These are phyloP conservation scores for Basipetospora chlamydospora DNA, from an alignment of 2,329 filamentous ascomycete genomes.

Conservation along the genomic window DNA sequence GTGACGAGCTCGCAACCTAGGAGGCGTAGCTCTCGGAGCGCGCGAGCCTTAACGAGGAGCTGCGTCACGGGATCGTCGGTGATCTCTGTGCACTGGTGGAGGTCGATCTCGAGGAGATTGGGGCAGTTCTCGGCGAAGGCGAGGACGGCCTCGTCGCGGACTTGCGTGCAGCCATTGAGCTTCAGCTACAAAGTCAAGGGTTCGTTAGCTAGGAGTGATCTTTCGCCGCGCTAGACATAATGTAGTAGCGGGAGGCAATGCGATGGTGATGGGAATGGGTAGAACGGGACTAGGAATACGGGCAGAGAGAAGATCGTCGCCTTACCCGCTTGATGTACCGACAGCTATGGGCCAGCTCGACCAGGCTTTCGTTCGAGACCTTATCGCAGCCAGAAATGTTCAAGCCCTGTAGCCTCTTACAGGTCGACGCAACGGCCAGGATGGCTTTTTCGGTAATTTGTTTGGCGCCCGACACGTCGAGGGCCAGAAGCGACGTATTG, in stretches of 20 bases:
- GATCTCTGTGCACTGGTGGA: constrained; percentile 71
- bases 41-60: constrained; percentile 61
- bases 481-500: constrained; percentile 67
- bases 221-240: too few species aligned
- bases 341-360: constrained; percentile 67
- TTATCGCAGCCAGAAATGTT: constrained; percentile 80
- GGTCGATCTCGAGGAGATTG: constrained; percentile 90
- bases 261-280: too few species aligned
- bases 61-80: constrained; percentile 73
- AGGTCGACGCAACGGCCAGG: constrained; percentile 63
- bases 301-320: constrained; percentile 8
- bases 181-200: constrained; percentile 63
- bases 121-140: constrained; percentile 80
- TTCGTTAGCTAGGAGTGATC: too few species aligned
- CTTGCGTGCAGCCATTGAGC: constrained; percentile 78
- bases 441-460: constrained; percentile 75
- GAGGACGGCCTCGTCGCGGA: constrained; percentile 68
- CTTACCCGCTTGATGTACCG: constrained; percentile 72
- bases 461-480: constrained; percentile 79
- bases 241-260: too few species aligned
- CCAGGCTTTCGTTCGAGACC: constrained; percentile 76
- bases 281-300: too few species aligned
- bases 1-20: constrained; percentile 74
- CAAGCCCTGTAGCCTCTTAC: constrained; percentile 72
- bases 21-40: constrained; percentile 80